Conservation (phyloP, 2,329 filamentous ascomycete genomes). For the Curvularia sp. region DNA sequence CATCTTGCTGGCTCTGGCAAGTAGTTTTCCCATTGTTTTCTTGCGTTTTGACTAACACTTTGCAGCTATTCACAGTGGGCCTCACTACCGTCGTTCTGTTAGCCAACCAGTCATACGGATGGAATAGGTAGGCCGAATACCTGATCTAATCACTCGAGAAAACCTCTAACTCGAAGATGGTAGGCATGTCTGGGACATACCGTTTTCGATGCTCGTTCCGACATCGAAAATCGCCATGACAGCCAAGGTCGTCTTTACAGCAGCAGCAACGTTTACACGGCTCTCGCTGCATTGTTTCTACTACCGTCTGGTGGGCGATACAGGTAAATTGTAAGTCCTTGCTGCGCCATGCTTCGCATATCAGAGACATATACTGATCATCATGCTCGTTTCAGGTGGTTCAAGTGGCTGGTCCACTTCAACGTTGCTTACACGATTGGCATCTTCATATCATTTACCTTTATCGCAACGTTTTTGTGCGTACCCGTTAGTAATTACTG, state of each 20-base stretch:
- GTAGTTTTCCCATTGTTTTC: neutral
- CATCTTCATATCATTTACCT: conserved; percentile 50
- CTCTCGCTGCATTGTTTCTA: conserved; percentile 56
- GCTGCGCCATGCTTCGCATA: no score
- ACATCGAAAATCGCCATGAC: conserved; percentile 51
- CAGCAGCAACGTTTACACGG: conserved; percentile 53
- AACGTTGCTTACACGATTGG: conserved; percentile 49
- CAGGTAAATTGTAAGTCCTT: conserved; percentile 30
- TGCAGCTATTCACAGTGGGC: conserved; percentile 48
- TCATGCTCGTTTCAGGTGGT: conserved; percentile 30
- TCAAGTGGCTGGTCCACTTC: conserved; percentile 50
- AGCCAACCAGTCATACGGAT: conserved; percentile 52
- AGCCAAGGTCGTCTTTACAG: conserved; percentile 53
- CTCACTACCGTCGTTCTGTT: conserved; percentile 51
- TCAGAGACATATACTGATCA: neutral
- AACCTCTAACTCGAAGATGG: conserved; percentile 17
- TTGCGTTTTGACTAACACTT: conserved; percentile 10
- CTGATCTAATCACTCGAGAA: neutral
- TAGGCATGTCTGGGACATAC: conserved; percentile 54
- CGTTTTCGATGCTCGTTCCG: conserved; percentile 29
- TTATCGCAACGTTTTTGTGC: conserved; percentile 50
- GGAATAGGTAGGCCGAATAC: conserved; percentile 31
- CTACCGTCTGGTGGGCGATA: conserved; percentile 54
- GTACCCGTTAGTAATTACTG: conserved; percentile 54
- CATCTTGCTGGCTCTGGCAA: conserved; percentile 51